Conservation (phyloP, 164 flowering plant genomes). For the Brasenia schreberi region DNA sequence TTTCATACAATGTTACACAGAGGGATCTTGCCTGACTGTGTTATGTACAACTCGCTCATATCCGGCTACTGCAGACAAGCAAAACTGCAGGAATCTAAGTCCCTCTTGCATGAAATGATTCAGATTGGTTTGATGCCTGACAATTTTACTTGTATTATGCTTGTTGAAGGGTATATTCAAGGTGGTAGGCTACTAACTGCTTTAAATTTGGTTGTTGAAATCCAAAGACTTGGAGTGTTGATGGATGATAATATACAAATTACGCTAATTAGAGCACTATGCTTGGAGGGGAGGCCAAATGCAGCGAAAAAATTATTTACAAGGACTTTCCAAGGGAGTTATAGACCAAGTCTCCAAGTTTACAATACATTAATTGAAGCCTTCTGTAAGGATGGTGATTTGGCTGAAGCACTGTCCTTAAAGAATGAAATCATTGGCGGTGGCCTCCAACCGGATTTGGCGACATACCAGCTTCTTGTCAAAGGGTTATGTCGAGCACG, state of each 20-base stretch:
- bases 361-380: conserved; percentile 40
- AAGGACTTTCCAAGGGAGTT: conserved; percentile 30
- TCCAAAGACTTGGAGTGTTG: conserved; percentile 32
- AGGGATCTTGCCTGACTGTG: conserved; percentile 55
- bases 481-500: conserved; percentile 34
- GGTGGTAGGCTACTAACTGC: conserved; percentile 43
- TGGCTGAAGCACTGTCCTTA: conserved; percentile 37
- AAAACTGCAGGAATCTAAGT: conserved; percentile 46
- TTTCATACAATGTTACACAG: conserved; percentile 54
- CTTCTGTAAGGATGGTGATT: conserved; percentile 29
- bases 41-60: conserved; percentile 62
- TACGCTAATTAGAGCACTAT: conserved; percentile 36
- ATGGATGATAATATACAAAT: conserved; percentile 31
- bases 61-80: conserved; percentile 69
- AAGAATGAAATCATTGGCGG: conserved; percentile 39
- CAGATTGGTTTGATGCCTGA: conserved; percentile 44
- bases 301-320: conserved; percentile 61
- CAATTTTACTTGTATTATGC: conserved; percentile 36
- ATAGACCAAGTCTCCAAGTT: conserved; percentile 21
- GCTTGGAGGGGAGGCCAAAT: conserved; percentile 47
- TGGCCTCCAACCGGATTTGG: conserved; percentile 25
- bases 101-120: conserved; percentile 53
- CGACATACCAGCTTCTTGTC: conserved; percentile 43
- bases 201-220: conserved; percentile 61
- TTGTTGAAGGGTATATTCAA: conserved; percentile 55